Percentiles rank a stretch among this genome's conserved stretches.
These are phyloP conservation scores for Cutaneotrichosporon cavernicola DNA, from an alignment of 1,284 basidiomycete species.

Conservation along the genomic window DNA sequence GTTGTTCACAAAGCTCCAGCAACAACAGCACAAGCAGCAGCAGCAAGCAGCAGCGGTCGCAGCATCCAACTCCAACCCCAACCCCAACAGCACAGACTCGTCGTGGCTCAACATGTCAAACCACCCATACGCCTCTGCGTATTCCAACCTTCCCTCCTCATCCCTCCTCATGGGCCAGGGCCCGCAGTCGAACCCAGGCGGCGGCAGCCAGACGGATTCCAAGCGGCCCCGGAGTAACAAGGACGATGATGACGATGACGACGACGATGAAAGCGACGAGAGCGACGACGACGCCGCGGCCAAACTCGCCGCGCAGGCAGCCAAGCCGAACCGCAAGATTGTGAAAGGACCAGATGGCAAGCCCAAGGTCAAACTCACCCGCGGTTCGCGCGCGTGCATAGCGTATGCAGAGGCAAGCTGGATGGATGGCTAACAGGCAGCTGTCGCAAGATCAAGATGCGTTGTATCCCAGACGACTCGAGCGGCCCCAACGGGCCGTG, in stretches of 20 bases:
- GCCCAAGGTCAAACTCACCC: slow-evolving; percentile 74
- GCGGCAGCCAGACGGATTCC: slow-evolving; percentile 9
- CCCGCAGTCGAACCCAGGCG: slow-evolving; percentile 8
- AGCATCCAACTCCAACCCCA: neutral
- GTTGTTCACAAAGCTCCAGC: slow-evolving; percentile 11
- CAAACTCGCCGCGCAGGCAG: slow-evolving; percentile 24
- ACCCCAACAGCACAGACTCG: slow-evolving; percentile 3
- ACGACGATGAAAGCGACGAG: slow-evolving; percentile 38
- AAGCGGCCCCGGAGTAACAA: slow-evolving; percentile 25
- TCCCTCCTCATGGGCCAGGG: slow-evolving; percentile 10
- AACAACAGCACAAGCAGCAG: slow-evolving; percentile 15
- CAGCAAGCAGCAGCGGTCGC: slow-evolving; percentile 9
- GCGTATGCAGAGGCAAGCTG: slow-evolving; percentile 30
- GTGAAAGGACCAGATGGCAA: slow-evolving; percentile 43
- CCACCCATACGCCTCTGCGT: slow-evolving; percentile 48
- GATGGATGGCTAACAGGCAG: slow-evolving; percentile 9
- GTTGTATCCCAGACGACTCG: slow-evolving; percentile 80
- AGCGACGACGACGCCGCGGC: slow-evolving; percentile 36
- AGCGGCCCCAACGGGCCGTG: slow-evolving; percentile 75
- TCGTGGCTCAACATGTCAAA: slow-evolving; percentile 21
- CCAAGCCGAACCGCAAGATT: slow-evolving; percentile 30
- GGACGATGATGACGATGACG: slow-evolving; percentile 24
- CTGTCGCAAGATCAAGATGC: slow-evolving; percentile 96
- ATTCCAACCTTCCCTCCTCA: slow-evolving; percentile 33
- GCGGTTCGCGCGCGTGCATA: slow-evolving; percentile 62